Base-by-base conservation (phyloP, 306 rosid genomes). In the Cucumis melo region DNA sequence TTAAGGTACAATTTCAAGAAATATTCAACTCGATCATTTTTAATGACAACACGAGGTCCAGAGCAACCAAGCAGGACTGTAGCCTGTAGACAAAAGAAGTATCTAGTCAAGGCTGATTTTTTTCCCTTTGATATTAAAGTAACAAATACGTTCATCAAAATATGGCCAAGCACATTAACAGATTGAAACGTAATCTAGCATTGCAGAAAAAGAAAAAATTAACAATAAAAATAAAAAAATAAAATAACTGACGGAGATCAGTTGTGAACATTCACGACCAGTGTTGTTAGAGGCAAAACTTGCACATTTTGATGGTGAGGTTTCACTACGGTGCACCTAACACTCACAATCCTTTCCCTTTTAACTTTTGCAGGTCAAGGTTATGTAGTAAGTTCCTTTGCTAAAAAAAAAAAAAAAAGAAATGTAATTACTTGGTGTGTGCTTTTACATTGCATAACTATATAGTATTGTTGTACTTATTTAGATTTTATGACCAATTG, bases 11-110 rank as follows among this genome's bases (percentile, higher is more conserved):
- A 38, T 51, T 68, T 72, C 27, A 50, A 73, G 41, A 73, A 27
- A 7, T 51, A 73, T 82, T 83, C 46, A 82, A 65, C 80, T 59
- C 82, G 12, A 39, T 48, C 80, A 82, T 81, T 80, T 75, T 84
- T 53, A 51, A 79, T 20, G 39, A 5, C 39, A 39, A 57, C 15
- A 57, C 3, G 23, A 12, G 34, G 77, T 36, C 73, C 73, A 51
- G 23, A 24, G 19, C 61, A 29, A 50, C 19, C 77, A 51, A 29
- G 41, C 41, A 38, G 42, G 57, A 38, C 10, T 15, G 2, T 73
- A 73, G 46, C 77, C 77, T 73, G 61, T 71, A 44, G 39, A 70
- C 56, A 44, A 48, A 70, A 70, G 10, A 46, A 23, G 39, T 23
- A 70, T 10, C 24, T 11, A 21, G 21, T 16, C 39, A 50, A 48